Evolutionary conservation across 2,329 filamentous ascomycete species (phyloP).

Genomic region (Cercospora nicotianae): DNA sequence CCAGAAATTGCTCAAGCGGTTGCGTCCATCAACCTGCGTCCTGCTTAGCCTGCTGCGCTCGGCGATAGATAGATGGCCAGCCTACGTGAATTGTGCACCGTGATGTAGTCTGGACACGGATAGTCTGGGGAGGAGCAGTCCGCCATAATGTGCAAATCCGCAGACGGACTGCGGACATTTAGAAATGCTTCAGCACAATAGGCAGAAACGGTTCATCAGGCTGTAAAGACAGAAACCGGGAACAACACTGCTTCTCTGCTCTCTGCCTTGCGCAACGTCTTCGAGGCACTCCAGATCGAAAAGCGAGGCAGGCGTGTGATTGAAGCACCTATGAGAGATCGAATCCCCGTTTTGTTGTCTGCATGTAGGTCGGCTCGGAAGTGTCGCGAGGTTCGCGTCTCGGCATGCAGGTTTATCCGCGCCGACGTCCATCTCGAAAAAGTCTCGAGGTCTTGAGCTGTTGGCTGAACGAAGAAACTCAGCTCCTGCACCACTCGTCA

Average conservation of each 20-base stretch:
- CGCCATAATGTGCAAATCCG: slow-evolving; percentile 7
- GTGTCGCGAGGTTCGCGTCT: not conserved
- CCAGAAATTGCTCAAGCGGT: slow-evolving; percentile 74
- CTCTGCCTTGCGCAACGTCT: not conserved
- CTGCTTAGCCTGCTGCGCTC: slow-evolving; percentile 9
- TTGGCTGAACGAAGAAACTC: not conserved
- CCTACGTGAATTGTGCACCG: slow-evolving; percentile 22
- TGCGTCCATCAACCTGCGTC: slow-evolving; percentile 56
- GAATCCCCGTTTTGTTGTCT: not conserved
- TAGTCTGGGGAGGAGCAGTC: not conserved
- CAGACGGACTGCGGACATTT: not conserved
- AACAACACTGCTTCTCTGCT: not conserved
- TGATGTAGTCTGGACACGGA: not conserved
- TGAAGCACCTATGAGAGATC: not conserved
- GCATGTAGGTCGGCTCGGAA: not conserved
- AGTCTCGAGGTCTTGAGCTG: slow-evolving; percentile 5
- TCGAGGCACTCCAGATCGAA: not conserved
- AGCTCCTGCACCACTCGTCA: not conserved
- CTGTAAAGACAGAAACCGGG: not conserved
- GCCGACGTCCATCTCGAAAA: slow-evolving; percentile 10
- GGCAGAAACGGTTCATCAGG: not conserved
- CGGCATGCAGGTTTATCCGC: not conserved
- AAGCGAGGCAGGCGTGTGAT: not conserved
- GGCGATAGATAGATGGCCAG: not conserved
- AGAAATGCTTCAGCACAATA: not conserved